A percentile compares a stretch with the other conserved stretches of the same genome.
Conservation (phyloP, 805 yeast species). For the Yarrowia deformans region DNA sequence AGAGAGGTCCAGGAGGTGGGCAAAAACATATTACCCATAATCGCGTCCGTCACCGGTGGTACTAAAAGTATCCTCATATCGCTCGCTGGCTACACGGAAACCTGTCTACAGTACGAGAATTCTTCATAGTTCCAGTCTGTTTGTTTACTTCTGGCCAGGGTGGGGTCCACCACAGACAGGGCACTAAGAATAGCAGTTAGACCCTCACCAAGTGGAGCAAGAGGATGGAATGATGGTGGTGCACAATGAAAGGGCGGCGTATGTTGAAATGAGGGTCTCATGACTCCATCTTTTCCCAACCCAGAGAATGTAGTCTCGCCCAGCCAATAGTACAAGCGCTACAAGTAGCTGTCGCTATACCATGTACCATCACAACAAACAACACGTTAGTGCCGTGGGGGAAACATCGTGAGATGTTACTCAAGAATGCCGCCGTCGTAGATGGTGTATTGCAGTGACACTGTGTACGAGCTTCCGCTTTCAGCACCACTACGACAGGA, state of each 20-base stretch:
- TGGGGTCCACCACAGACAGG: constrained; percentile 8
- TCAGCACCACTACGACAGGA: neutral
- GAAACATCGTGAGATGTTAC: neutral
- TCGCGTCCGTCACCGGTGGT: too few species aligned
- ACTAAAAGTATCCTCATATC: too few species aligned
- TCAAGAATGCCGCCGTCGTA: neutral
- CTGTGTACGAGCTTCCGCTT: constrained; percentile 3
- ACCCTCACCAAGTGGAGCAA: neutral
- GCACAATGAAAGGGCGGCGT: neutral
- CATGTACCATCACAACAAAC: constrained; percentile 10
- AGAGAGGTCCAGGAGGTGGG: neutral
- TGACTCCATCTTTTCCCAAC: neutral
- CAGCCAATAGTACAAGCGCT: neutral
- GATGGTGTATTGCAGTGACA: constrained; percentile 4
- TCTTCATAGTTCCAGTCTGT: neutral
- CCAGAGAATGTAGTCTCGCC: neutral
- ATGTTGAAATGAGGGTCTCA: neutral
- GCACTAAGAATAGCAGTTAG: neutral
- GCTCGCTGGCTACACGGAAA: too few species aligned
- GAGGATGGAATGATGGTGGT: neutral
- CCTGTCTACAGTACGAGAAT: too few species aligned
- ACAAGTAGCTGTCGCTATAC: neutral
- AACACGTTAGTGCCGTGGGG: neutral
- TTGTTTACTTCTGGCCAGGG: neutral
- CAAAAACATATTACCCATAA: neutral